Evolutionary conservation across 441 rosid species (phyloP), one percentile per base, ranked within the genome.

Genomic region (Gossypium lobatum): DNA sequence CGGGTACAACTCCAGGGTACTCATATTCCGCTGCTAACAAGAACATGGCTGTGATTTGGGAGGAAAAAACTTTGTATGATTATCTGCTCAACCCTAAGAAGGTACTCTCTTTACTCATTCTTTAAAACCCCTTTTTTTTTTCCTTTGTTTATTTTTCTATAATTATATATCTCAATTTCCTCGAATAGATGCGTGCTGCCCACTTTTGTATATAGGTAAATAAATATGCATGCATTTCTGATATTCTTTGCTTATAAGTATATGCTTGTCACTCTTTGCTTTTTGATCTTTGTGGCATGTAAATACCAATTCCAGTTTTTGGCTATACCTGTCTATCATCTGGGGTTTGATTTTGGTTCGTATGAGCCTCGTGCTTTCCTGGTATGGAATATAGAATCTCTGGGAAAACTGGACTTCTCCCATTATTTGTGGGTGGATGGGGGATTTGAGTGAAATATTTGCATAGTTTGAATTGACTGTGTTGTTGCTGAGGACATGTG

Each of bases 21-120:
- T 88, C 93, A 20, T 88, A 88, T 64, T 88, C 93, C 14, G 82
- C 93, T 71, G 86, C 93, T 18, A 87, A 87, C 83, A 88, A 88
- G 79, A 85, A 74, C 71, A 88, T 80, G 91, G 88, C 91, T 50
- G 91, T 88, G 16, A 80, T 0, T 5, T 88, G 91, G 93, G 88
- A 79, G 67, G 91, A 88, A 81, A 85, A 88, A 65, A 87, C 93
- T 16, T 78, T 87, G 71, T 87, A 88, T 17, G 89, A 88, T 64
- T 86, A 88, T 81, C 81, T 88, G 72, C 86, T 88, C 54, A 86
- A 88, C 65, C 92, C 89, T 0, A 88, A 88, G 87, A 86, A 88
- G 92, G 92, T 63, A 54, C 23, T 2, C 17, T n/a, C 25, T 6
- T 54, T 6, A 48, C 46, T 42, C 46, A 48, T 48, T 50, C 28